Conservation (phyloP, 2,329 filamentous ascomycete genomes). For the Xylariaceae sp. region DNA sequence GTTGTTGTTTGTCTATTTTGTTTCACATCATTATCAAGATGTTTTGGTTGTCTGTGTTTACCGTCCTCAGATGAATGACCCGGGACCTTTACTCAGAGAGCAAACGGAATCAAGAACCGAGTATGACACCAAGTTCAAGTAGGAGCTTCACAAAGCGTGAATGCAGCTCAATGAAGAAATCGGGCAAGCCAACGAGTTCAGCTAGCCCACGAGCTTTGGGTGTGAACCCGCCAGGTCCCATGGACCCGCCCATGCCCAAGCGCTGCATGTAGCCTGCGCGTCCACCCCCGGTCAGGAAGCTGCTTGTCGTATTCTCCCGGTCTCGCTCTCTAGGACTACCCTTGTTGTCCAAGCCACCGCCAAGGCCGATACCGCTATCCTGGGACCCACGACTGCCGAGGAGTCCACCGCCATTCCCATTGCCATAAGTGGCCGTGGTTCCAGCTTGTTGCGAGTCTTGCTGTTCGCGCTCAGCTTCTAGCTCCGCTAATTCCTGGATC, state of each 20-base stretch:
- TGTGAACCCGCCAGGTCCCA: constrained; percentile 48
- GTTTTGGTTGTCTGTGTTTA: background rate
- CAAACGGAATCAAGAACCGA: constrained; percentile 40
- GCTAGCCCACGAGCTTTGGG: constrained; percentile 56
- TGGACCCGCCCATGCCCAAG: constrained; percentile 53
- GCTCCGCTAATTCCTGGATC: constrained; percentile 60
- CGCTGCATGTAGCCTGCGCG: constrained; percentile 49
- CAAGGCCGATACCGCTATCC: constrained; percentile 28
- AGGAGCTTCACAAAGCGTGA: constrained; percentile 57
- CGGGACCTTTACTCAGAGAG: background rate
- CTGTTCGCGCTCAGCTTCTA: constrained; percentile 53
- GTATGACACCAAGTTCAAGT: constrained; percentile 51
- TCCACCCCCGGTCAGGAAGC: constrained; percentile 51
- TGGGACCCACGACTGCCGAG: constrained; percentile 33
- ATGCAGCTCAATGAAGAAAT: constrained; percentile 64
- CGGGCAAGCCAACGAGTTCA: constrained; percentile 59
- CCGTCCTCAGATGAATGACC: background rate
- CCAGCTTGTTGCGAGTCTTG: constrained; percentile 35
- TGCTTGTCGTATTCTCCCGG: constrained; percentile 39
- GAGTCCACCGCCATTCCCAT: constrained; percentile 32
- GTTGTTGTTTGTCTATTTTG: no score
- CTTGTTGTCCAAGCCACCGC: constrained; percentile 26
- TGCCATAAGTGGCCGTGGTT: constrained; percentile 39
- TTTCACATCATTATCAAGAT: no score
- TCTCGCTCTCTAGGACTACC: constrained; percentile 28